Conservation (phyloP, 2,329 filamentous ascomycete species). For the Macrophomina phaseolina region DNA sequence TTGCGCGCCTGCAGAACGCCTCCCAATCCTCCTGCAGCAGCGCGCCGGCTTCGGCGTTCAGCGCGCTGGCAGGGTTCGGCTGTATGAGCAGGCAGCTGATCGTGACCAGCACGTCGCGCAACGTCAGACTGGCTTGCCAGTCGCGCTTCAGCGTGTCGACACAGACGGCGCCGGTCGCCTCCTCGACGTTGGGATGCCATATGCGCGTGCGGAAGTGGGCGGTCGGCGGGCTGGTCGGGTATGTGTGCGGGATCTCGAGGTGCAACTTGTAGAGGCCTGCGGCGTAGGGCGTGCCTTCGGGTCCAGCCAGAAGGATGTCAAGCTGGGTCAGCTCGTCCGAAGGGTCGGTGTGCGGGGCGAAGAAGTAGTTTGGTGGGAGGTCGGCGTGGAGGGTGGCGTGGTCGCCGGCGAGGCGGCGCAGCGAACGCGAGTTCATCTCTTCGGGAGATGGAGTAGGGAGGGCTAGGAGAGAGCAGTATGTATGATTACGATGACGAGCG, state of each 20-base stretch:
- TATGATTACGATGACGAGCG: too few relatives aligned
- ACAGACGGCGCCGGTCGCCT: constrained; percentile 65
- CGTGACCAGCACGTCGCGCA: constrained; percentile 63
- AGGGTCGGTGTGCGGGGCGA: constrained; percentile 47
- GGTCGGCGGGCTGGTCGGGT: constrained; percentile 59
- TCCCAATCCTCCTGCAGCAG: constrained; percentile 65
- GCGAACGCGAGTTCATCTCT: constrained; percentile 51
- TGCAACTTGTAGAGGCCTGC: constrained; percentile 65
- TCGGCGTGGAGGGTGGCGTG: constrained; percentile 62
- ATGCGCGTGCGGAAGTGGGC: constrained; percentile 66
- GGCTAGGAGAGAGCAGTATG: background rate
- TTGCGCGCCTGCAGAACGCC: constrained; percentile 62
- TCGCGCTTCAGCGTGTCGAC: constrained; percentile 70
- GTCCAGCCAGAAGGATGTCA: constrained; percentile 63
- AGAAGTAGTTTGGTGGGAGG: constrained; percentile 67
- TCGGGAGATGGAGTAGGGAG: background rate
- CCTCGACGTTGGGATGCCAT: constrained; percentile 70
- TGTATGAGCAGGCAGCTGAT: constrained; percentile 68
- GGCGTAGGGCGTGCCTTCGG: constrained; percentile 64
- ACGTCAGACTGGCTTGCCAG: constrained; percentile 63
- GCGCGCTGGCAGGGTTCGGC: constrained; percentile 67
- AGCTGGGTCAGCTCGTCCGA: constrained; percentile 60
- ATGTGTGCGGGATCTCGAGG: constrained; percentile 64
- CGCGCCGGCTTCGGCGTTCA: constrained; percentile 66
- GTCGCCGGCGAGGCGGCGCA: constrained; percentile 66